These are phyloP conservation scores for Lobosporangium transversale DNA, from an alignment of 192 early-diverging fungal genomes.

Conservation along the genomic window DNA sequence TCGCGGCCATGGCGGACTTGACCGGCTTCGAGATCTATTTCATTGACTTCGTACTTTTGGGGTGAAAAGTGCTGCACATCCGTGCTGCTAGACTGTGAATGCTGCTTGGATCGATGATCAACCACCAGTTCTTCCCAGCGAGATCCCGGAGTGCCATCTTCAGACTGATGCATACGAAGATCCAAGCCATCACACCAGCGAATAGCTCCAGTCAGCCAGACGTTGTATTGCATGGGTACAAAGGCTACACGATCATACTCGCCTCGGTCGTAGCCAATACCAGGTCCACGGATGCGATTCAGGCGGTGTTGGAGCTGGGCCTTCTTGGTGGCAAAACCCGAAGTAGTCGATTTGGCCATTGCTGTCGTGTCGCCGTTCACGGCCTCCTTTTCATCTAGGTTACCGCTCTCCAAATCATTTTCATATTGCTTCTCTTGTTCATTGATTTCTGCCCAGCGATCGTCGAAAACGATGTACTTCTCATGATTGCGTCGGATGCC, in stretches of 20 bases:
- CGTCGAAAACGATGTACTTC: constrained; percentile 30
- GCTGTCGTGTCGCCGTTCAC: too few species aligned
- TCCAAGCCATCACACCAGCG: constrained; percentile 58
- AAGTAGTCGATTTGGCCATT: constrained; percentile 1
- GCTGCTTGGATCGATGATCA: too few species aligned
- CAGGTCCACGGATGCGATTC: constrained; percentile 48
- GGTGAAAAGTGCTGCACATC: not conserved
- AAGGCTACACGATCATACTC: constrained; percentile 51
- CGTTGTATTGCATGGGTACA: constrained; percentile 56
- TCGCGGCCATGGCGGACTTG: constrained; percentile 15
- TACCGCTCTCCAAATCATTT: not conserved
- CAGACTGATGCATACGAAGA: constrained; percentile 37
- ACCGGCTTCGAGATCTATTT: not conserved
- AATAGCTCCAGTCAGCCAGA: constrained; percentile 42
- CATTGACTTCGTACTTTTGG: constrained; percentile 13
- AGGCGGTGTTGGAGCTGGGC: constrained; percentile 32
- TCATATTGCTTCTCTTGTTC: constrained; percentile 3
- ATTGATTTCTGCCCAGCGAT: constrained; percentile 1
- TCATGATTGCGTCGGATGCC: constrained; percentile 32
- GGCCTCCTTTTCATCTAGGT: not conserved
- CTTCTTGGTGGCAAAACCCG: not conserved
- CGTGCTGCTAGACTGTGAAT: not conserved
- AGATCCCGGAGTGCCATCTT: not conserved
- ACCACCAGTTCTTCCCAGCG: constrained; percentile 27
- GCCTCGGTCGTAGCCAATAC: constrained; percentile 41